Evolutionary conservation across 1,284 basidiomycete species (phyloP), one percentile per base, ranked within the genome.

Genomic region (Coniophora puteana): DNA sequence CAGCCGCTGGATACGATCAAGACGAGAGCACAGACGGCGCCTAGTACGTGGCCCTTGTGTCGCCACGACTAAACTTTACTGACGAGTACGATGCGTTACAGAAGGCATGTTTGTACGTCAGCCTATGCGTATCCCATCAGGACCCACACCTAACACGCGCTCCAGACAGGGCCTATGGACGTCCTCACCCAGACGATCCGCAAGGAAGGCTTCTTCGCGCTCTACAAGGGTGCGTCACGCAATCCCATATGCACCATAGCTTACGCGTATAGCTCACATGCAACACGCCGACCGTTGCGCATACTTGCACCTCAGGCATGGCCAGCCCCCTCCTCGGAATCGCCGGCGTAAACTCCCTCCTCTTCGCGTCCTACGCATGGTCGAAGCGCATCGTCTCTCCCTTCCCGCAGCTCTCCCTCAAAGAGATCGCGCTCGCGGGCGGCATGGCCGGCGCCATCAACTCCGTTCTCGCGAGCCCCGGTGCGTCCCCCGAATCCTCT

Each of bases 341-440:
- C 22, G 91, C 94, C 1, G 93, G 90, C 5, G 94, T 98, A 54
- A 98, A 98, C 66, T 95, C 92, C 10, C 74, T 98, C 14, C 78
- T 98, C 6, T 99, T 98, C 64, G 89, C 90, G 0, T 83, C 93
- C 0, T 97, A 96, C 54, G 87, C 81, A 12, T 68, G 76, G 4
- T 87, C 92, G 3, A 83, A 88, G 52, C 80, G 90, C 8, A 61
- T 93, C 36, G 77, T 98, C 33, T 93, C 90, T 1, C 93, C 94
- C 0, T 96, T 84, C 57, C 88, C 89, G 10, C 74, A 91, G 37
- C 69, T 95, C 4, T 81, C 84, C 0, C 71, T 95, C 35, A 72
- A 75, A 13, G 80, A 98, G 63, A 89, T 81, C 8, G 90, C 91
- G 0, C 61, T 79, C 0, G 94, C 95, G 0, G 95, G 95, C 1